Conservation (phyloP, 108 stramenopile species). For the Discostella pseudostelligera region DNA sequence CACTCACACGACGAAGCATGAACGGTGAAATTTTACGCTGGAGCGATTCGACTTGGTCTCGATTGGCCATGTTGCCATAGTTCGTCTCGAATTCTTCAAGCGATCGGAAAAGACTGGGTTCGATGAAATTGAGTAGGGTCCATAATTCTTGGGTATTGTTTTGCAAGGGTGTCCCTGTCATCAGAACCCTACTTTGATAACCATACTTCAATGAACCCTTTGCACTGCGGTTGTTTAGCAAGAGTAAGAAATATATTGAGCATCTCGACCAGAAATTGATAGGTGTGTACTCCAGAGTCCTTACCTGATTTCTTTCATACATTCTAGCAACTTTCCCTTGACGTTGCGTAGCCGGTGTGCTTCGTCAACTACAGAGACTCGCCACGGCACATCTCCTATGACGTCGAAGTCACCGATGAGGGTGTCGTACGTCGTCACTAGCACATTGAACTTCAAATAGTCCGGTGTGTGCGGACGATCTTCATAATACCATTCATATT, state of each 20-base stretch:
- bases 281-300: too few relatives aligned
- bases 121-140: slow-evolving; percentile 97
- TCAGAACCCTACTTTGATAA: slow-evolving; percentile 93
- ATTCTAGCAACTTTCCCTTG: slow-evolving; percentile 92
- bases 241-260: background rate
- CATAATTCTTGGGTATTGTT: slow-evolving; percentile 97
- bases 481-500: slow-evolving; percentile 97
- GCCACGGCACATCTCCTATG: slow-evolving; percentile 87
- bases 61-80: slow-evolving; percentile 92
- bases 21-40: slow-evolving; percentile 93
- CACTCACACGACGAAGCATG: slow-evolving; percentile 88
- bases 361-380: slow-evolving; percentile 95
- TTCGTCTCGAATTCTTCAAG: slow-evolving; percentile 85
- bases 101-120: slow-evolving; percentile 90
- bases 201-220: slow-evolving; percentile 83
- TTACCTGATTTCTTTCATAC: slow-evolving; percentile 84
- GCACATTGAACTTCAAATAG: slow-evolving; percentile 92
- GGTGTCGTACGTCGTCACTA: slow-evolving; percentile 94
- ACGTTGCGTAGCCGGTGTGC: slow-evolving; percentile 94
- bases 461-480: slow-evolving; percentile 96
- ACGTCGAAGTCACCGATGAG: slow-evolving; percentile 88
- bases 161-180: slow-evolving; percentile 99
- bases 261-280: too few relatives aligned
- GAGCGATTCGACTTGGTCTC: slow-evolving; percentile 90
- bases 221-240: slow-evolving; percentile 33